Evolutionary conservation across 2,329 filamentous ascomycete species (phyloP).

Genomic region (Epichloe bromicola): DNA sequence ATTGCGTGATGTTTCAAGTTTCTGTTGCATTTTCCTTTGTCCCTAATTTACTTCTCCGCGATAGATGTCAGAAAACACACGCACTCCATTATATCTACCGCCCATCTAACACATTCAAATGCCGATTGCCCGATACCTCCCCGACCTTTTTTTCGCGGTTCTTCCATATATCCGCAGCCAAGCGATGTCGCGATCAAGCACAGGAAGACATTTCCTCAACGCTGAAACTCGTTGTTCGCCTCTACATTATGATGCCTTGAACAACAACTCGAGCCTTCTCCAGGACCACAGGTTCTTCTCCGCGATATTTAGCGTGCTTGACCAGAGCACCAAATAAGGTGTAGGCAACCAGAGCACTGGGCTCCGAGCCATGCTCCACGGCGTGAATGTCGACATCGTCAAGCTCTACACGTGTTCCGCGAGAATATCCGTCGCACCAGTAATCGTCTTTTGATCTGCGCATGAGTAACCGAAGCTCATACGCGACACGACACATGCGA

Average conservation of each 20-base stretch:
- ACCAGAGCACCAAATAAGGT: not conserved
- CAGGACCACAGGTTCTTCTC: not conserved
- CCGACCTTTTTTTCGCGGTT: too few relatives aligned
- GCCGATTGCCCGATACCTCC: too few relatives aligned
- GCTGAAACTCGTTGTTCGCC: too few relatives aligned
- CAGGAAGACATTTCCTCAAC: not conserved
- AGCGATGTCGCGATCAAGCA: not conserved
- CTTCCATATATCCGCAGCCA: too few relatives aligned
- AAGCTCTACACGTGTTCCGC: not conserved
- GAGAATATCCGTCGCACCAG: not conserved
- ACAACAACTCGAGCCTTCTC: not conserved
- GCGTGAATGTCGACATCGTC: not conserved
- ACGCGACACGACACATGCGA: not conserved
- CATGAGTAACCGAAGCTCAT: not conserved
- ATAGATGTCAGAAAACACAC: too few relatives aligned
- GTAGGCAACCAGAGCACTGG: not conserved
- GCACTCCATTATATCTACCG: too few relatives aligned
- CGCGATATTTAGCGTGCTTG: not conserved
- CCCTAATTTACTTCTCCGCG: too few relatives aligned
- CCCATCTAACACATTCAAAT: too few relatives aligned
- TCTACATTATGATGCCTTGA: not conserved
- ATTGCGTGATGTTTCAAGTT: too few relatives aligned
- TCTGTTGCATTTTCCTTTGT: too few relatives aligned
- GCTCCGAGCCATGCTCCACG: not conserved
- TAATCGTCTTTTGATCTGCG: not conserved